phyloP scores from a whole-genome alignment of 345 rosid species.

The Citrus australasica region DNA sequence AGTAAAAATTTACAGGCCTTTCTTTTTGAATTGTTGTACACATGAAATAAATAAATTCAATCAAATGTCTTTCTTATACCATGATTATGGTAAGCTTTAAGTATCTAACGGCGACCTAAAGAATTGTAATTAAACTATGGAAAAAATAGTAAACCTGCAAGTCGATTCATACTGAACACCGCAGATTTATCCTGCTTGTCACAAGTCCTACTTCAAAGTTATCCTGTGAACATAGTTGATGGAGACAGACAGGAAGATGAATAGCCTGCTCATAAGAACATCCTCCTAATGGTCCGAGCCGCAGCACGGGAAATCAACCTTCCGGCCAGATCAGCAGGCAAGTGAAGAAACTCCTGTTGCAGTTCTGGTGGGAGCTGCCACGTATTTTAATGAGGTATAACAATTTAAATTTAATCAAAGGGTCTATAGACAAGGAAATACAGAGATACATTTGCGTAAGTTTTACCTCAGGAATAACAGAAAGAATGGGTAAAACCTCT shows the following conservation, averaged over 20 bases:
- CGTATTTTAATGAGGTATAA: background rate
- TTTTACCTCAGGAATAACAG: conserved; percentile 68
- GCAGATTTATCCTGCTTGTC: background rate
- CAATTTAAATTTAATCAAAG: background rate
- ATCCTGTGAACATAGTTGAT: background rate
- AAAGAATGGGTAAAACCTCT: conserved; percentile 64
- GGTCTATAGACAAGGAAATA: background rate
- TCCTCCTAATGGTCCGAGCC: conserved; percentile 71
- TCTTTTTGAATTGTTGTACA: background rate
- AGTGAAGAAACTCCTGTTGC: conserved; percentile 65
- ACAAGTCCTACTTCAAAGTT: background rate
- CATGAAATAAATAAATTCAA: background rate
- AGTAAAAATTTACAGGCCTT: no score
- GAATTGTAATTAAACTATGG: background rate
- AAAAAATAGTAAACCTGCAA: background rate
- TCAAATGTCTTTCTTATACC: background rate
- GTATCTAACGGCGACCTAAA: background rate
- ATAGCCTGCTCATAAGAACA: conserved; percentile 41
- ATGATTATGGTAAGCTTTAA: background rate
- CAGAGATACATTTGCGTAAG: background rate
- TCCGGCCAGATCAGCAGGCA: conserved; percentile 72
- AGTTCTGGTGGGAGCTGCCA: conserved; percentile 76
- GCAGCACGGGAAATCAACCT: conserved; percentile 72
- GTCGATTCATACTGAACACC: background rate
- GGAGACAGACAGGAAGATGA: background rate